Conservation (phyloP, 176 grass and related monocot genomes). For the Raddia guianensis region DNA sequence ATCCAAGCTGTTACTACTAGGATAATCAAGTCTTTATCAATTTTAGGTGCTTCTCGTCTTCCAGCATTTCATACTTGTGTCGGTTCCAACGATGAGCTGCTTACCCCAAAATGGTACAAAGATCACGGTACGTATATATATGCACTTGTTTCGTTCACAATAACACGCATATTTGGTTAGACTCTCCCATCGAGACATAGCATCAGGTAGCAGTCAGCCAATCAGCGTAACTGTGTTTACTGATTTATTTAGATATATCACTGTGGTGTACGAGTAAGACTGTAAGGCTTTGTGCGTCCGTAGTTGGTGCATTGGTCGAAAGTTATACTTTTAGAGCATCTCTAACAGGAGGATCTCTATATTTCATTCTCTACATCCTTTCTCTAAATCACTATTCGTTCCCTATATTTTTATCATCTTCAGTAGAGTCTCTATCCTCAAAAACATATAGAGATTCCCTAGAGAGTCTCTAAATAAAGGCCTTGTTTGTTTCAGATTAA, state of each 20-base stretch:
- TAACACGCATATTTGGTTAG: not conserved
- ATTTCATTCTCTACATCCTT: too few species aligned
- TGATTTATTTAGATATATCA: not conserved
- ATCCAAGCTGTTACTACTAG: not conserved
- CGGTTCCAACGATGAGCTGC: constrained; percentile 62
- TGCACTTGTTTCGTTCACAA: constrained; percentile 19
- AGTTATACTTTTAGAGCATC: too few species aligned
- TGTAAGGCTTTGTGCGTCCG: too few species aligned
- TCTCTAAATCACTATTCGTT: too few species aligned
- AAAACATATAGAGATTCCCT: too few species aligned
- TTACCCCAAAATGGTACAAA: constrained; percentile 76
- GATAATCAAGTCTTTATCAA: not conserved
- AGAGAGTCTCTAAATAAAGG: too few species aligned
- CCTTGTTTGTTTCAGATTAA: too few species aligned
- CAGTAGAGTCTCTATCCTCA: too few species aligned
- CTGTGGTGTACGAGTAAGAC: too few species aligned
- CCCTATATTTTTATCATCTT: too few species aligned
- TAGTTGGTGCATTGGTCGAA: too few species aligned
- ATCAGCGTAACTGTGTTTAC: not conserved
- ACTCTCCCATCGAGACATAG: not conserved
- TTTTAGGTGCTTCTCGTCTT: constrained; percentile 62
- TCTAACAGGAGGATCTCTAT: too few species aligned
- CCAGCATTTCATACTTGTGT: constrained; percentile 90
- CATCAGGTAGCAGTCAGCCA: not conserved
- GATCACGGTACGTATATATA: constrained; percentile 58